Percentiles rank a stretch among this genome's conserved stretches.
Evolutionary conservation across 2,329 filamentous ascomycete genomes (phyloP).

Genomic region (Lizonia empirigonia): DNA sequence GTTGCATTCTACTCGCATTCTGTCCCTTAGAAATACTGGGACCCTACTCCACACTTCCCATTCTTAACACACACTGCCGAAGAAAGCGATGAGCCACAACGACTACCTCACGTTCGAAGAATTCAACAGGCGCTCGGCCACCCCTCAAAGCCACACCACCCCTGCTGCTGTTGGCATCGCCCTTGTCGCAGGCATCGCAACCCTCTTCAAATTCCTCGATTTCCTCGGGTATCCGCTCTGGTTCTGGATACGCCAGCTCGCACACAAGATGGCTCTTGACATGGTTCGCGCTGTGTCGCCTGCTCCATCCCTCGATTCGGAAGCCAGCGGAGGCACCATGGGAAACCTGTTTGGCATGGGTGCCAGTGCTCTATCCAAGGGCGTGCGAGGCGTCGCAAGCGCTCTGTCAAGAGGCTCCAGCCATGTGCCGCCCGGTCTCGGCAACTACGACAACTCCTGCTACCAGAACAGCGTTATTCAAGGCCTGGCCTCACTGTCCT

Average conservation of each 20-base stretch:
- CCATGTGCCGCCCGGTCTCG: conserved; percentile 66
- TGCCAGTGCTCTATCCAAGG: conserved; percentile 44
- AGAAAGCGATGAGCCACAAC: conserved; percentile 28
- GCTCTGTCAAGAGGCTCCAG: conserved; percentile 41
- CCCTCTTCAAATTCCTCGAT: conserved; percentile 38
- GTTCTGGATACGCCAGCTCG: conserved; percentile 60
- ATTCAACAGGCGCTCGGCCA: conserved; percentile 22
- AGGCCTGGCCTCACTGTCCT: conserved; percentile 72
- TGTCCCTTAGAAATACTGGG: conserved; percentile 14
- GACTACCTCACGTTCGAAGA: conserved; percentile 26
- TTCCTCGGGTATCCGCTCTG: conserved; percentile 42
- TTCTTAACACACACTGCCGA: background rate
- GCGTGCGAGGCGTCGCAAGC: conserved; percentile 43
- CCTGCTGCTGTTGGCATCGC: conserved; percentile 28
- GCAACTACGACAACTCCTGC: conserved; percentile 94
- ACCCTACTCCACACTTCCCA: conserved; percentile 13
- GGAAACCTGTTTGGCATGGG: conserved; percentile 47
- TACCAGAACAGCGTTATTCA: conserved; percentile 97
- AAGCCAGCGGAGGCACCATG: conserved; percentile 33
- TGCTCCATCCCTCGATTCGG: conserved; percentile 17
- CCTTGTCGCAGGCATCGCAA: conserved; percentile 30
- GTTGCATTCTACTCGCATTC: conserved; percentile 13
- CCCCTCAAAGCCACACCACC: conserved; percentile 18
- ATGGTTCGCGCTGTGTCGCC: conserved; percentile 17
- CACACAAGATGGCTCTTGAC: conserved; percentile 18